Percentiles rank a stretch among this genome's conserved stretches.
Evolutionary conservation across 2,329 filamentous ascomycete genomes (phyloP).

Genomic region (Scedosporium apiospermum): DNA sequence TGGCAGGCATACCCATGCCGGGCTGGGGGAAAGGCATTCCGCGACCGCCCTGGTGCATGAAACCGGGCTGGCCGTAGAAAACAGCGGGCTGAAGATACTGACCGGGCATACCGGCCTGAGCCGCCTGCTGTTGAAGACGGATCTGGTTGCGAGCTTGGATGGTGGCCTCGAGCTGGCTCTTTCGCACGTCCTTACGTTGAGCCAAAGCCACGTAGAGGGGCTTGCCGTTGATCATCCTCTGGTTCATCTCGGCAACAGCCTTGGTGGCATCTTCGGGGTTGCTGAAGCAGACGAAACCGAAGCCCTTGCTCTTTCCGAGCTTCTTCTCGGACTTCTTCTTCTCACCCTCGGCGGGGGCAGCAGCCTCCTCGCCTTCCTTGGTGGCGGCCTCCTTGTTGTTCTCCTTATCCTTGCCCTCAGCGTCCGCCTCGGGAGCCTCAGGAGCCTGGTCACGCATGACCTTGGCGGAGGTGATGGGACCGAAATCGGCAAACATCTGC

Average conservation of each 20-base stretch:
- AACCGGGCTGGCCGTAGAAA: conserved; percentile 77
- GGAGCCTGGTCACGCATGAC: conserved; percentile 82
- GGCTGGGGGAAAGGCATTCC: conserved; percentile 59
- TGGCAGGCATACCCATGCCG: conserved; percentile 57
- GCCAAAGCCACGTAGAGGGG: conserved; percentile 95
- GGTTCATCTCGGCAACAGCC: conserved; percentile 99
- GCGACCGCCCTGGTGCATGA: conserved; percentile 55
- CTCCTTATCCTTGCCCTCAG: conserved; percentile 41
- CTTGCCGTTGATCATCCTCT: conserved; percentile 96
- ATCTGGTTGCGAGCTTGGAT: conserved; percentile 99
- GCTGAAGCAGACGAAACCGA: conserved; percentile 99
- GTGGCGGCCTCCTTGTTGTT: conserved; percentile 33
- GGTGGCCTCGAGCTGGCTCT: conserved; percentile 97
- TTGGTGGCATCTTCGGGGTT: conserved; percentile 99
- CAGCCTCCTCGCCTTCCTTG: conserved; percentile 33
- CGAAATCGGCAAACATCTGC: conserved; percentile 82
- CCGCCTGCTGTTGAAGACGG: conserved; percentile 94
- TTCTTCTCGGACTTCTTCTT: conserved; percentile 51
- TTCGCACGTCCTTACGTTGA: conserved; percentile 98
- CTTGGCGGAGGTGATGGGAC: conserved; percentile 96
- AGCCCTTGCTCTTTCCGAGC: conserved; percentile 98
- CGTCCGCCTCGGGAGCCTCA: conserved; percentile 46
- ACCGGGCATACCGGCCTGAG: conserved; percentile 79
- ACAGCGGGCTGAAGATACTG: conserved; percentile 83
- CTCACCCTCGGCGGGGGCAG: conserved; percentile 28